These are phyloP conservation scores for Rubus idaeus DNA, from an alignment of 306 rosid species.

Conservation along the genomic window DNA sequence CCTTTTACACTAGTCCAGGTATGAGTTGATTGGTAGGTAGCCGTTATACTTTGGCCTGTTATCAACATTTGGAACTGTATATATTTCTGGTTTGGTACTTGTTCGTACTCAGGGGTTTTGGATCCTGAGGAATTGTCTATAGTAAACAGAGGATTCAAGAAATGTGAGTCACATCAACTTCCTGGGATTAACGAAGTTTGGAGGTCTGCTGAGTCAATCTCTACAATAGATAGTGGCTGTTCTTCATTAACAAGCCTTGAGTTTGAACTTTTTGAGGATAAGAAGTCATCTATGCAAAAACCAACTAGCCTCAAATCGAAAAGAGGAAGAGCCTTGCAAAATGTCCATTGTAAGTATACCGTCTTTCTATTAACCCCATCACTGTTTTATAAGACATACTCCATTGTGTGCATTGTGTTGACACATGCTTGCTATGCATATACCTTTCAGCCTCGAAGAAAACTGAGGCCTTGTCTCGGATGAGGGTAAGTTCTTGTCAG, in stretches of 20 bases:
- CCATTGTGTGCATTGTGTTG: neutral
- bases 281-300: slow-evolving; percentile 22
- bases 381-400: neutral
- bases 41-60: neutral
- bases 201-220: slow-evolving; percentile 44
- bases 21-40: slow-evolving; percentile 6
- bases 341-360: slow-evolving; percentile 11
- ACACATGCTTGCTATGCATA: neutral
- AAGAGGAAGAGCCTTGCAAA: slow-evolving; percentile 27
- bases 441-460: slow-evolving; percentile 42
- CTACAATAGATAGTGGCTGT: slow-evolving; percentile 30
- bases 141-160: slow-evolving; percentile 49
- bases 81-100: neutral
- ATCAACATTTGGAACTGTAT: neutral
- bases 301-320: slow-evolving; percentile 24
- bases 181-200: slow-evolving; percentile 34
- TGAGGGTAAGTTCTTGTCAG: slow-evolving; percentile 36
- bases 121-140: slow-evolving; percentile 55
- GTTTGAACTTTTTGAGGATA: slow-evolving; percentile 51
- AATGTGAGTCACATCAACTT: slow-evolving; percentile 27
- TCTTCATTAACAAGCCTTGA: slow-evolving; percentile 54
- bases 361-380: neutral
- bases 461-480: slow-evolving; percentile 23
- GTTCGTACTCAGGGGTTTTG: no score
- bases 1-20: slow-evolving; percentile 64